Conservation (phyloP, 1,284 basidiomycete species). For the Pisolithus thermaeus region DNA sequence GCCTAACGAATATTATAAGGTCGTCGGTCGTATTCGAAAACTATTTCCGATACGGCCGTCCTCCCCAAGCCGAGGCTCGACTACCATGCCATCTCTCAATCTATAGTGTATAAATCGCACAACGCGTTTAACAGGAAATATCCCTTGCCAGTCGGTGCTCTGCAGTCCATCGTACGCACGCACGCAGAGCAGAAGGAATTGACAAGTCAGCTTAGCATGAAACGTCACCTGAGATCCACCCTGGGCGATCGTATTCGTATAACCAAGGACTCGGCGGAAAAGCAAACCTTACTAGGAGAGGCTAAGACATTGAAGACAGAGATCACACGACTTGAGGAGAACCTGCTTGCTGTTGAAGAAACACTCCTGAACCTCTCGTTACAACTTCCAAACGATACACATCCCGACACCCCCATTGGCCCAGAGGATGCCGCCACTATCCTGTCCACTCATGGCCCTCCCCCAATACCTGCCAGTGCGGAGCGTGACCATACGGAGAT, state of each 20-base stretch:
- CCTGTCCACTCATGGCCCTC: conserved; percentile 64
- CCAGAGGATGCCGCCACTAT: conserved; percentile 63
- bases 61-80: conserved; percentile 73
- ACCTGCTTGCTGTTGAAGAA: conserved; percentile 44
- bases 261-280: conserved; percentile 39
- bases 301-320: conserved; percentile 59
- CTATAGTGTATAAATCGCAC: conserved; percentile 59
- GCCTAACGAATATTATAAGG: conserved; percentile 3
- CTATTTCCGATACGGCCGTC: conserved; percentile 19
- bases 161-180: conserved; percentile 50
- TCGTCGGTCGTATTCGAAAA: conserved; percentile 19
- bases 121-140: conserved; percentile 69
- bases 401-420: conserved; percentile 73
- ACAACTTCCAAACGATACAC: conserved; percentile 83
- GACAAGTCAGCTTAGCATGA: conserved; percentile 45
- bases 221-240: conserved; percentile 49
- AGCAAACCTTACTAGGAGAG: conserved; percentile 42
- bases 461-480: conserved; percentile 41
- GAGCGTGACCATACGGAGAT: conserved; percentile 72
- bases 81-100: conserved; percentile 63
- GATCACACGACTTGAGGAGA: conserved; percentile 49
- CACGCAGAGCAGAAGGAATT: conserved; percentile 56
- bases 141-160: conserved; percentile 47
- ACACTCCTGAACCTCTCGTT: conserved; percentile 59
- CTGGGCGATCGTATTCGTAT: conserved; percentile 53